Evolutionary conservation across 2,329 filamentous ascomycete genomes (phyloP), one percentile per base, ranked within the genome.

Genomic region (Leptographium flavum): DNA sequence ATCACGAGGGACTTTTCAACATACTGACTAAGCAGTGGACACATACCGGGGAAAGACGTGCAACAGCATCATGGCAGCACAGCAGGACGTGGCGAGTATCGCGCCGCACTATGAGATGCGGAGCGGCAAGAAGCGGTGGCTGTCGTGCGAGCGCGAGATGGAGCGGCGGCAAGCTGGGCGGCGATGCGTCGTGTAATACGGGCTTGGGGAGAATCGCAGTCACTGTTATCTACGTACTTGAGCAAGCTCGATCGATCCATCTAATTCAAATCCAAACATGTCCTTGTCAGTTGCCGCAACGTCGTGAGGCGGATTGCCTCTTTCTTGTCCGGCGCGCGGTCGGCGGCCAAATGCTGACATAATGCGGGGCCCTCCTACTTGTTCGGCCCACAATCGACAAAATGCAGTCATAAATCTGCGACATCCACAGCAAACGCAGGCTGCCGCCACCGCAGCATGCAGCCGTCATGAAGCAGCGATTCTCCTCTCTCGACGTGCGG

Each of bases 1-100:
- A n/a, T n/a, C n/a, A n/a, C n/a, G n/a, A n/a, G n/a, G n/a, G n/a
- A n/a, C n/a, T n/a, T n/a, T n/a, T n/a, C n/a, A n/a, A n/a, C n/a
- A 13, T 23, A 13, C 41, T 44, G 15, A 42, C 37, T 17, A 23
- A 33, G n/a, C 54, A 93, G 87, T 96, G 63, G 90, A 96, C 62
- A 87, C 84, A 50, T 95, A 95, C 62, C 83, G 90, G 54, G 90
- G 87, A 60, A 94, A 94, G 70, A 92, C 88, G 61, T 79, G 83
- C 52, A 81, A 75, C 53, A 83, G 82, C 45, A 88, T 94, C 66
- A 76, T 93, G 56, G 78, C 75, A 21, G 75, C 79, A 37, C 83
- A 85, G 56, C 81, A 87, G 57, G 86, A 93, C 50, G 73, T 86
- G 38, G 70, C 74, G 33, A 46, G 71, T 74, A 19, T 77, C 84